Evolutionary conservation across 2,329 filamentous ascomycete species (phyloP), one percentile per base, ranked within the genome.

Genomic region (Massarina eburnea): DNA sequence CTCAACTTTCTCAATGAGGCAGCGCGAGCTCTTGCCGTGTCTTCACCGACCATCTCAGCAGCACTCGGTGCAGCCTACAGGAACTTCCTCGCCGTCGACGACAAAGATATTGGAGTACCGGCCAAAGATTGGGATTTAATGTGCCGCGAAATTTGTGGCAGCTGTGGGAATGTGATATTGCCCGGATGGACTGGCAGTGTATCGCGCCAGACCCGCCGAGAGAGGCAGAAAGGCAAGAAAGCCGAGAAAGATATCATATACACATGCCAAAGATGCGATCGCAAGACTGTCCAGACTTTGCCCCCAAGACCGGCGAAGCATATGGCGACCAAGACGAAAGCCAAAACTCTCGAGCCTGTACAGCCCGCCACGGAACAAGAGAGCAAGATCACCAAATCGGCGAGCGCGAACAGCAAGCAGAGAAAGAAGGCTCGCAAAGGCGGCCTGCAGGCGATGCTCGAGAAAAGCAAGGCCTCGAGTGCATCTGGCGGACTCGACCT

Each of bases 401-500:
- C 72, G 12, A 79, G 68, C 43, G 59, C 65, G 26, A 70, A 61
- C 65, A 81, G 78, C 67, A 81, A 80, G 62, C 79, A 80, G 55
- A 70, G 79, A 54, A 77, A 77, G 19, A 81, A 80, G 56, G 69
- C 76, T 44, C 68, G 80, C 20, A 82, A 80, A 52, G 76, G 76
- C 21, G 77, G 78, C 4, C 61, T 82, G 9, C 76, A 80, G 55
- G 78, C 78, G 27, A 67, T 80, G 45, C 67, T 82, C n/a, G 74
- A 75, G 4, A 75, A 72, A 51, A 72, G 58, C 57, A 73, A 73
- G 45, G 55, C 55, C 55, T 41, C 75, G 62, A 51, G 45, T 17
- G 61, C 66, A 15, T 46, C 37, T 54, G 64, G 68, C 48, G 59
- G 66, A 57, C 67, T 80, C 4, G 77, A 79, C 58, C 64, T 81